Evolutionary conservation across 768 basidiomycete genomes (phyloP), one percentile per base, ranked within the genome.

Genomic region (Suillus subaureus): DNA sequence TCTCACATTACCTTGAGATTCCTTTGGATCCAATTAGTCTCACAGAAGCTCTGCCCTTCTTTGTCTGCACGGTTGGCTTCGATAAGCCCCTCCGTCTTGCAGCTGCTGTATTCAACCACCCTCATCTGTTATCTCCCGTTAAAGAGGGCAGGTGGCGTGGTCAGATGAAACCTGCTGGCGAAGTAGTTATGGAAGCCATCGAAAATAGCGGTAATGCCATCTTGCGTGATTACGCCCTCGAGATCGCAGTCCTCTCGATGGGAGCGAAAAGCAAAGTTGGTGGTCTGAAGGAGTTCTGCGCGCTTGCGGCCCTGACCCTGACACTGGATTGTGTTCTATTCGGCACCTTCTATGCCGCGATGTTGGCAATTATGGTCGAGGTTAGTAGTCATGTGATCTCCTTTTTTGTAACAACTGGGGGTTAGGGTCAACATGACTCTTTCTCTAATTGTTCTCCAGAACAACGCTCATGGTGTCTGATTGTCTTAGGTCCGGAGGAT

Each of bases 21-120:
- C 91, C 89, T 23, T 89, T 99, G 70, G 96, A 99, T 75, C 94
- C 95, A 1, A 90, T 99, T 62, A 90, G 90, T 12, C 84, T 99
- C 61, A 94, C 93, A 12, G 97, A 99, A 77, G 97, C 97, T 0
- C 85, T 99, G 0, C 97, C 97, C 0, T 99, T 99, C 88, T 83
- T 99, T 57, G 96, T 99, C 42, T 97, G 97, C 77, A 97, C 96
- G 2, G 89, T 99, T 66, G 97, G 97, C 8, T 99, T 99, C 76
- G 97, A 99, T 79, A 99, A 99, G 76, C 97, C 96, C 0, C 89
- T 97, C 55, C 87, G 93, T 8, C 88, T 99, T 31, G 96, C 96
- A 3, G 85, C 90, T 15, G 91, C 95, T 2, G 93, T 99, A 18
- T 94, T 98, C 79, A 85, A 87, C 35, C 92, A 96, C 70, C 93